Percentiles rank a stretch among this genome's conserved stretches.
phyloP scores from a whole-genome alignment of 805 yeast species.

The Naumovozyma dairenensis region DNA sequence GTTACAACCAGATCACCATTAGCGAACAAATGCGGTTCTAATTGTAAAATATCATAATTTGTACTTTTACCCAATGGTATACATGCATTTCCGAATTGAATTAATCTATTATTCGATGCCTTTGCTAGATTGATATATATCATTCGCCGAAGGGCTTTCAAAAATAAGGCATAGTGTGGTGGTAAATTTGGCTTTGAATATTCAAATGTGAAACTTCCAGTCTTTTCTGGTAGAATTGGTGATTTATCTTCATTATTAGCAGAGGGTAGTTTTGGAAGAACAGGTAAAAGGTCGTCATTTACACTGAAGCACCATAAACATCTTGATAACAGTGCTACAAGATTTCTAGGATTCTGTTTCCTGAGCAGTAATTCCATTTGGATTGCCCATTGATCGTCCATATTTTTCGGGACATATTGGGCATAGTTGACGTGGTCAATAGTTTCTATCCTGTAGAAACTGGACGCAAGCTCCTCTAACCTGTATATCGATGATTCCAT shows the following conservation, averaged over 20 bases:
- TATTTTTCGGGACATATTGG: slow-evolving; percentile 25
- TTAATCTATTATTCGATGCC: slow-evolving; percentile 26
- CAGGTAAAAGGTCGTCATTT: slow-evolving; percentile 32
- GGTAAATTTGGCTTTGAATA: slow-evolving; percentile 31
- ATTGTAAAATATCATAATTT: slow-evolving; percentile 18
- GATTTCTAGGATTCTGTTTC: slow-evolving; percentile 26
- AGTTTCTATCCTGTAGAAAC: slow-evolving; percentile 22
- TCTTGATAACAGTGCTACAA: slow-evolving; percentile 32
- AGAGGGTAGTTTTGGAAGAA: slow-evolving; percentile 13
- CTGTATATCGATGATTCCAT: slow-evolving; percentile 8
- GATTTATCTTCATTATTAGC: slow-evolving; percentile 3
- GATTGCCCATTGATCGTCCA: slow-evolving; percentile 34
- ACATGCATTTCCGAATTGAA: slow-evolving; percentile 45
- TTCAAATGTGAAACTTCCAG: slow-evolving; percentile 27
- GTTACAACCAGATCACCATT: slow-evolving; percentile 36
- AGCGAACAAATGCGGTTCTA: slow-evolving; percentile 40
- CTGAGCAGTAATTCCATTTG: slow-evolving; percentile 34
- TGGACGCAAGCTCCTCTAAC: slow-evolving; percentile 23
- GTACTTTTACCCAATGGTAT: slow-evolving; percentile 18
- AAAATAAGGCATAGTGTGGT: slow-evolving; percentile 36
- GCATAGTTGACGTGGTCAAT: slow-evolving; percentile 26
- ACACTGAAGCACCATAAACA: slow-evolving; percentile 38
- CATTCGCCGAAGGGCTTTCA: slow-evolving; percentile 40
- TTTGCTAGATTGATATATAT: slow-evolving; percentile 29
- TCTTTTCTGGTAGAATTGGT: slow-evolving; percentile 18